phyloP scores from a whole-genome alignment of 2,329 filamentous ascomycete species.

The Curvularia spicifera region DNA sequence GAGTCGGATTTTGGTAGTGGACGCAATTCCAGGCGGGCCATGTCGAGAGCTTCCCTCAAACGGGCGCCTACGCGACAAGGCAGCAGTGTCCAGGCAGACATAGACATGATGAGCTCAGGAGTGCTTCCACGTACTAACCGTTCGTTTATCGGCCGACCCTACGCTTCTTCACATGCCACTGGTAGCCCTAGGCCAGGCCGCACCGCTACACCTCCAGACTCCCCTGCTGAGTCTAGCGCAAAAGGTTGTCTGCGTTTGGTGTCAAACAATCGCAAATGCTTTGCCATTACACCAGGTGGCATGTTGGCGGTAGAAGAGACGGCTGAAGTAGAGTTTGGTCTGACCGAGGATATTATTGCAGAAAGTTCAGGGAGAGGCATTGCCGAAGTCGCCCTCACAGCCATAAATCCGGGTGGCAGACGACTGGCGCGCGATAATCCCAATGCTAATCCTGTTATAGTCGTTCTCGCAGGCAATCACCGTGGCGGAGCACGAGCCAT shows the following conservation, averaged over 20 bases:
- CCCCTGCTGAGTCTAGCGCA: constrained; percentile 41
- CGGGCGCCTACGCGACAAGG: constrained; percentile 48
- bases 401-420: constrained; percentile 66
- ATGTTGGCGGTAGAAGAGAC: constrained; percentile 94
- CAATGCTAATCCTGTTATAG: constrained; percentile 62
- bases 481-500: constrained; percentile 84
- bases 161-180: constrained; percentile 48
- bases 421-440: constrained; percentile 57
- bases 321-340: constrained; percentile 82
- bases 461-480: constrained; percentile 95
- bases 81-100: constrained; percentile 50
- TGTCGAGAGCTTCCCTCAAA: constrained; percentile 51
- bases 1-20: constrained; percentile 50
- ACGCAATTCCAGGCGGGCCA: constrained; percentile 47
- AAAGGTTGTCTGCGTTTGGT: constrained; percentile 57
- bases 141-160: constrained; percentile 41
- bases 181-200: constrained; percentile 45
- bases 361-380: constrained; percentile 91
- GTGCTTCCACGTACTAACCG: constrained; percentile 42
- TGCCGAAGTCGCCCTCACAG: constrained; percentile 77
- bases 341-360: constrained; percentile 87
- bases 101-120: constrained; percentile 41
- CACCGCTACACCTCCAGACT: constrained; percentile 47
- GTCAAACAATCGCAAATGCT: constrained; percentile 62
- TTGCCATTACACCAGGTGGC: constrained; percentile 71